Evolutionary conservation across 2,329 filamentous ascomycete species (phyloP).

Genomic region (Nigrospora oryzae): DNA sequence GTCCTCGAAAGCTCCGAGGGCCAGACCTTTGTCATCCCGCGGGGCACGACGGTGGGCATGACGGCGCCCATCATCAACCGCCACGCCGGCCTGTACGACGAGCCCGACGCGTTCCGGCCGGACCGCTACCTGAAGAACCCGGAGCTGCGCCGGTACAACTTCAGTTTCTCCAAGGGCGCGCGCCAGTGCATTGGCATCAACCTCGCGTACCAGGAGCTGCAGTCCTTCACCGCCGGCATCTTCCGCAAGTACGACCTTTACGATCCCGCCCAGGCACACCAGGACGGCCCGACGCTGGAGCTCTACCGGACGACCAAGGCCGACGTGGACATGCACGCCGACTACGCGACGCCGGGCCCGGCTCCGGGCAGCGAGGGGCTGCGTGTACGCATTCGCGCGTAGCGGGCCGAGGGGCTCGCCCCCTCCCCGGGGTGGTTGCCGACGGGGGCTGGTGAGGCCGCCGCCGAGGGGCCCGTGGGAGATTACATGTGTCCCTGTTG

Average conservation of each 20-base stretch:
- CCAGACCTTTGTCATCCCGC: constrained; percentile 10
- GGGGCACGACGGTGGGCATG: constrained; percentile 11
- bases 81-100: constrained; percentile 11
- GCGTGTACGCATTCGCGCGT: constrained; percentile 9
- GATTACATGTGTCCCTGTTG: too few relatives aligned
- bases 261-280: constrained; percentile 7
- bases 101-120: constrained; percentile 11
- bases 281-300: constrained; percentile 15
- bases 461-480: too few relatives aligned
- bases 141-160: constrained; percentile 8
- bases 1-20: constrained; percentile 19
- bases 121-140: constrained; percentile 18
- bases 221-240: constrained; percentile 13
- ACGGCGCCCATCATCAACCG: constrained; percentile 11
- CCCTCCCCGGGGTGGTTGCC: too few relatives aligned
- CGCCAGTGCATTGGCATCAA: constrained; percentile 18
- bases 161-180: constrained; percentile 12
- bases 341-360: constrained; percentile 12
- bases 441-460: too few relatives aligned
- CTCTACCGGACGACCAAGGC: constrained; percentile 11
- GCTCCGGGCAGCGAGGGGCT: constrained; percentile 12
- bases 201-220: constrained; percentile 15
- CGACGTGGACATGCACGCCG: constrained; percentile 10
- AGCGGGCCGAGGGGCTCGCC: too few relatives aligned
- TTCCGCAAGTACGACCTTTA: constrained; percentile 14